These are phyloP conservation scores for Fusarium musae DNA, from an alignment of 2,329 filamentous ascomycete species.

Conservation along the genomic window DNA sequence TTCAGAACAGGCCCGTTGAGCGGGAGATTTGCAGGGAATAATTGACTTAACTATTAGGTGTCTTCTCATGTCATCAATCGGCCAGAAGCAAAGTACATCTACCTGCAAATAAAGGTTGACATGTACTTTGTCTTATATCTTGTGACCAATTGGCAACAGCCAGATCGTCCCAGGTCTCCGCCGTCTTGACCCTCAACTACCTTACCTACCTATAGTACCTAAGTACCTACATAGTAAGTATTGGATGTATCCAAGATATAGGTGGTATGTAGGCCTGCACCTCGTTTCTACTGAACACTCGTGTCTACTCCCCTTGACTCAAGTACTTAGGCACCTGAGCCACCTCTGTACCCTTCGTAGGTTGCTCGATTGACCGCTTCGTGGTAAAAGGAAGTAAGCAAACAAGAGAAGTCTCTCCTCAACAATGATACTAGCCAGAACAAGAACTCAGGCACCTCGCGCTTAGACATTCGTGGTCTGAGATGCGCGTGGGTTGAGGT, in stretches of 20 bases:
- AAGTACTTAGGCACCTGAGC: not conserved
- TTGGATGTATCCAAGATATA: not conserved
- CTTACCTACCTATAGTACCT: not conserved
- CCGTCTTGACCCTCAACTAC: slow-evolving; percentile 23
- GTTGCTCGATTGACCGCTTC: slow-evolving; percentile 32
- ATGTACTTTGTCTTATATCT: slow-evolving; percentile 20
- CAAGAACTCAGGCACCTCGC: slow-evolving; percentile 1
- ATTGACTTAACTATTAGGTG: not conserved
- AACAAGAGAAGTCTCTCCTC: not conserved
- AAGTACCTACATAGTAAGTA: not conserved
- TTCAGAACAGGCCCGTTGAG: slow-evolving; percentile 33
- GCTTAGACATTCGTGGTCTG: slow-evolving; percentile 18
- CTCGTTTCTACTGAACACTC: slow-evolving; percentile 35
- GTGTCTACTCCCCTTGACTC: slow-evolving; percentile 13
- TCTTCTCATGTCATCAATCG: slow-evolving; percentile 18
- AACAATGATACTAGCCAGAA: slow-evolving; percentile 7
- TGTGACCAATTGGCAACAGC: slow-evolving; percentile 35
- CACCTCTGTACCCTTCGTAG: not conserved
- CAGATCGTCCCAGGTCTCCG: slow-evolving; percentile 26
- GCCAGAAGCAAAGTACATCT: slow-evolving; percentile 34
- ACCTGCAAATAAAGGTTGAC: slow-evolving; percentile 13
- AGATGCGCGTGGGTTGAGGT: slow-evolving; percentile 16
- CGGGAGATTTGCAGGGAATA: slow-evolving; percentile 30
- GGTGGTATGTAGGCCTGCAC: not conserved
- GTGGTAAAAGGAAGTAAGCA: slow-evolving; percentile 15